These are phyloP conservation scores for Moesziomyces globuligerus DNA, from an alignment of 1,284 basidiomycete genomes.

Conservation along the genomic window DNA sequence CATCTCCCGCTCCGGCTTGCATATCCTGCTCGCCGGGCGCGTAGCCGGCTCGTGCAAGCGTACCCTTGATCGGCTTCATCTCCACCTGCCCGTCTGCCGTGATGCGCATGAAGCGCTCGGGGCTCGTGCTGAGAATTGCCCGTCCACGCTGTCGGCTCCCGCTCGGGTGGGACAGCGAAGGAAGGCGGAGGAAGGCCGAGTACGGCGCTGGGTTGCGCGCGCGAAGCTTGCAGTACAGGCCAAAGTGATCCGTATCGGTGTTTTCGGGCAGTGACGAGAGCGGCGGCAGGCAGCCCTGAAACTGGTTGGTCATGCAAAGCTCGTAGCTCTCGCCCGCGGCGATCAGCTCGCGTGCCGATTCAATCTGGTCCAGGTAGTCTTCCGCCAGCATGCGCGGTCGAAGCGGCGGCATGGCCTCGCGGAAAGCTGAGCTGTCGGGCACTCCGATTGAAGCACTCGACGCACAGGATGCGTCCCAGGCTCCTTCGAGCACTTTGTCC, in stretches of 20 bases:
- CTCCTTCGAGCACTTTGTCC: constrained; percentile 8
- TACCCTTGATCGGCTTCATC: constrained; percentile 96
- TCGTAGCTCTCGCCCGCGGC: constrained; percentile 93
- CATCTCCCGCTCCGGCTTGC: constrained; percentile 21
- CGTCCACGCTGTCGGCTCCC: constrained; percentile 69
- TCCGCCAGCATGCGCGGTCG: constrained; percentile 51
- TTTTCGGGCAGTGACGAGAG: constrained; percentile 9
- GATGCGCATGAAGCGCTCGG: constrained; percentile 92
- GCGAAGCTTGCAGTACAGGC: constrained; percentile 67
- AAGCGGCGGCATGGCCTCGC: constrained; percentile 29
- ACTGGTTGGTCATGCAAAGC: constrained; percentile 86
- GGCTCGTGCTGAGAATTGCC: constrained; percentile 78
- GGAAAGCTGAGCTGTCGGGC: constrained; percentile 24
- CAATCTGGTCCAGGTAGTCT: constrained; percentile 79
- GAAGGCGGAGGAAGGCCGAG: constrained; percentile 80
- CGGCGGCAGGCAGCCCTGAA: constrained; percentile 64
- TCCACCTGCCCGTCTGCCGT: constrained; percentile 77
- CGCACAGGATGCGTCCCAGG: background rate
- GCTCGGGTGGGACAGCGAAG: constrained; percentile 69
- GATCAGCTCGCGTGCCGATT: constrained; percentile 79
- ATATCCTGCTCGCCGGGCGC: constrained; percentile 52
- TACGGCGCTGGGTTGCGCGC: constrained; percentile 88
- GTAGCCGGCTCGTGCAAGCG: constrained; percentile 60
- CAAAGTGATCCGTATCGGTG: constrained; percentile 48
- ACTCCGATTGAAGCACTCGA: constrained; percentile 2